A percentile compares a stretch with the other conserved stretches of the same genome.
Conservation (phyloP, 192 early-diverging fungal genomes). For the Backusella australiensis region DNA sequence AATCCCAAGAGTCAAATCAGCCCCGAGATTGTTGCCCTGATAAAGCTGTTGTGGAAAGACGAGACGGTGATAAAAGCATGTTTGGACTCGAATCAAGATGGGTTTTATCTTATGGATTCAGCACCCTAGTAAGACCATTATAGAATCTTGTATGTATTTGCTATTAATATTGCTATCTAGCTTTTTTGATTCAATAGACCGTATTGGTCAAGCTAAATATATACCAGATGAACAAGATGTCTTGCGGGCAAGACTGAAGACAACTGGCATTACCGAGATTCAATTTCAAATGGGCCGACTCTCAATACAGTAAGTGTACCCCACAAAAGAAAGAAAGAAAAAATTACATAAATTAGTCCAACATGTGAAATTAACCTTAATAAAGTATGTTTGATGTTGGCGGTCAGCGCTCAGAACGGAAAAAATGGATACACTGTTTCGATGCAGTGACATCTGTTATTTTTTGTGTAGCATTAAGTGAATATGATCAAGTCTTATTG, state of each 20-base stretch:
- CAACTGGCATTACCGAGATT: slow-evolving; percentile 97
- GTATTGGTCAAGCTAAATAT: slow-evolving; percentile 84
- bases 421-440: slow-evolving; percentile 78
- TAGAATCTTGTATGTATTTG: neutral
- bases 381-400: slow-evolving; percentile 74
- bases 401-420: slow-evolving; percentile 68
- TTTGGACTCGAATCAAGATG: slow-evolving; percentile 58
- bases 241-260: slow-evolving; percentile 91
- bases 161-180: slow-evolving; percentile 31
- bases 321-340: neutral
- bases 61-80: slow-evolving; percentile 53
- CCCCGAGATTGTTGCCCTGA: slow-evolving; percentile 68
- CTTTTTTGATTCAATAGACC: slow-evolving; percentile 90
- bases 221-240: slow-evolving; percentile 94
- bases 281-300: slow-evolving; percentile 90
- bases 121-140: slow-evolving; percentile 58
- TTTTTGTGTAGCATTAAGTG: slow-evolving; percentile 81
- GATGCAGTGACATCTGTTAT: slow-evolving; percentile 82
- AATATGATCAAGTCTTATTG: slow-evolving; percentile 82
- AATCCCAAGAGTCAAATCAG: slow-evolving; percentile 16
- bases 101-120: slow-evolving; percentile 80
- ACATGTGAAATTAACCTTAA: neutral
- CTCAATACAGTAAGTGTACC: slow-evolving; percentile 65
- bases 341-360: neutral
- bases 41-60: slow-evolving; percentile 65